Conservation (phyloP, 495 filamentous ascomycete species). For the Pseudoneurospora amorphoporcata region DNA sequence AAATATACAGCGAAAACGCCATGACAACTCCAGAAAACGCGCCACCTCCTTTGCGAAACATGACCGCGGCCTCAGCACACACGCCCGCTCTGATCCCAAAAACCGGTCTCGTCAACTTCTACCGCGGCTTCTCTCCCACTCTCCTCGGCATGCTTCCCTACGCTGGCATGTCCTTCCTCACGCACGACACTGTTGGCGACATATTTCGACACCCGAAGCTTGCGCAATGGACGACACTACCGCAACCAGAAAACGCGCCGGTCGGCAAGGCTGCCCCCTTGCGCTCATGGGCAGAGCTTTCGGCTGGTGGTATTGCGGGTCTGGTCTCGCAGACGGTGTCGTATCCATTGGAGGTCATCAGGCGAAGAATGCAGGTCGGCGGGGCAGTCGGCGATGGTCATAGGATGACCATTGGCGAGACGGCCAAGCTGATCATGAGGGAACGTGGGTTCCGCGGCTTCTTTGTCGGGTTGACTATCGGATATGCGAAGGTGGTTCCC, state of each 20-base stretch:
- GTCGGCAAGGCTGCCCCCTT: constrained; percentile 53
- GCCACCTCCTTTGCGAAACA: constrained; percentile 1
- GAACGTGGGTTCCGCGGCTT: constrained; percentile 76
- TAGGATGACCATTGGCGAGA: constrained; percentile 68
- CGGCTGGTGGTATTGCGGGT: constrained; percentile 74
- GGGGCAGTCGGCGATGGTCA: constrained; percentile 87
- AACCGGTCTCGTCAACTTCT: constrained; percentile 78
- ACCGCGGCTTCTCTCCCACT: constrained; percentile 84
- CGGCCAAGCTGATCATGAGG: constrained; percentile 56
- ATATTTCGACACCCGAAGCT: constrained; percentile 57
- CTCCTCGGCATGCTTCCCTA: constrained; percentile 92
- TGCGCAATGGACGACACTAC: constrained; percentile 55
- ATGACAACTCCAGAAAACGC: constrained; percentile 15
- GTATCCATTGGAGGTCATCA: constrained; percentile 87
- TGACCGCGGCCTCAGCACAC: constrained; percentile 17
- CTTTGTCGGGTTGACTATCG: constrained; percentile 87
- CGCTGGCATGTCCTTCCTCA: constrained; percentile 93
- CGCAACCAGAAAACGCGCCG: constrained; percentile 31
- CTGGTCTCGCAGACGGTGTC: constrained; percentile 81
- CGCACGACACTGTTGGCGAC: constrained; percentile 81
- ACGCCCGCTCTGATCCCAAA: constrained; percentile 39
- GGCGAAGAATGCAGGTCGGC: constrained; percentile 90
- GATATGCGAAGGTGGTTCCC: constrained; percentile 88
- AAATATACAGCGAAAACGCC: constrained; percentile 68
- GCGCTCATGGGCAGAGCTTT: constrained; percentile 71